Evolutionary conservation across 2,329 filamentous ascomycete species (phyloP).

Genomic region (Eutypa lata): DNA sequence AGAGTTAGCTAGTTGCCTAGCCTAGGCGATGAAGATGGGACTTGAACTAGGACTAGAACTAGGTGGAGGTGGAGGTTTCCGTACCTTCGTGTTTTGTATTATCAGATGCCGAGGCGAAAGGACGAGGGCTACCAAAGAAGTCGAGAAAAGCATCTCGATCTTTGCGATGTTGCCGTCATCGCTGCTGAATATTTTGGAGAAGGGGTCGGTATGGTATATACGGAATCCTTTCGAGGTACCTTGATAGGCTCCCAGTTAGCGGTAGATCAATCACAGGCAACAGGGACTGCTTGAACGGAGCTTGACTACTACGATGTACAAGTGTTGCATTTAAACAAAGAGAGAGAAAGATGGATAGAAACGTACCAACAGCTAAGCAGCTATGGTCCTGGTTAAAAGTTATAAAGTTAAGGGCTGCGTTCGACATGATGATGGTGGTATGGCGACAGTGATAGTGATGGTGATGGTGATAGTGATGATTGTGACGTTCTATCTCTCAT

Average conservation of each 20-base stretch:
- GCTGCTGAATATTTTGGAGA: constrained; percentile 90
- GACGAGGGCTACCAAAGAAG: constrained; percentile 90
- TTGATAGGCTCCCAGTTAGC: constrained; percentile 32
- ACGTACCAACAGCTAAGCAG: constrained; percentile 87
- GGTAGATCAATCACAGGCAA: no score
- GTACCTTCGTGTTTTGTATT: constrained; percentile 81
- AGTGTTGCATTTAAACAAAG: background rate
- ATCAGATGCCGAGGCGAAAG: constrained; percentile 87
- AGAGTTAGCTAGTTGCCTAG: background rate
- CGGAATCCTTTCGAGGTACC: constrained; percentile 92
- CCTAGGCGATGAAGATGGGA: no score
- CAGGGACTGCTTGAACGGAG: background rate
- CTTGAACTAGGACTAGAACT: no score
- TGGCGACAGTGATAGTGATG: constrained; percentile 3
- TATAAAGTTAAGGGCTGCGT: constrained; percentile 86
- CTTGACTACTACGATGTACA: no score
- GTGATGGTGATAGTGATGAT: background rate
- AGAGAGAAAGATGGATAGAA: constrained; percentile 1
- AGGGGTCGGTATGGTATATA: constrained; percentile 95
- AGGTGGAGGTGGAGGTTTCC: background rate
- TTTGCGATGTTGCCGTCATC: constrained; percentile 94
- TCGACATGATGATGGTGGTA: constrained; percentile 51
- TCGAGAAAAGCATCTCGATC: constrained; percentile 98
- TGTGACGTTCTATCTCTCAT: background rate
- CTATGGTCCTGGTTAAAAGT: constrained; percentile 99